A percentile compares a stretch with the other conserved stretches of the same genome.
These are phyloP conservation scores for Boletus edulis DNA, from an alignment of 768 basidiomycete genomes.

Conservation along the genomic window DNA sequence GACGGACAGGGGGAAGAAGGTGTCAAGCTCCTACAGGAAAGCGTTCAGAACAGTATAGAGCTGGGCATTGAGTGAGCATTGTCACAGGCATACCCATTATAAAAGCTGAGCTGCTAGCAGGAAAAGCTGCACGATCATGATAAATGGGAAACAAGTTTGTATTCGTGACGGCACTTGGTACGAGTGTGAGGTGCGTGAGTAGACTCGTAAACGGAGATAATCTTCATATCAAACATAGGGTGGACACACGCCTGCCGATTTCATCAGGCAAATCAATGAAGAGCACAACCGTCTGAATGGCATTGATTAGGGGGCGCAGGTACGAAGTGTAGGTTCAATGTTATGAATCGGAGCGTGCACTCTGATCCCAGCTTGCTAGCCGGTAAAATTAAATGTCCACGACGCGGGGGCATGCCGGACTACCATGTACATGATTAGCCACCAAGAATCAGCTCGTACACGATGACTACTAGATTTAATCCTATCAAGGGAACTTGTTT, in stretches of 20 bases:
- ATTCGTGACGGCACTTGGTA: slow-evolving; percentile 79
- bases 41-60: slow-evolving; percentile 41
- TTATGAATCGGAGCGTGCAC: slow-evolving; percentile 4
- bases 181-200: slow-evolving; percentile 62
- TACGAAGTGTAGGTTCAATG: slow-evolving; percentile 5
- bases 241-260: slow-evolving; percentile 73
- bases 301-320: slow-evolving; percentile 20
- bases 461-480: slow-evolving; percentile 81
- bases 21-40: slow-evolving; percentile 59
- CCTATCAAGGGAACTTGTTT: slow-evolving; percentile 85
- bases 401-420: slow-evolving; percentile 10
- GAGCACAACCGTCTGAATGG: slow-evolving; percentile 68
- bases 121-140: slow-evolving; percentile 86
- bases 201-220: slow-evolving; percentile 23
- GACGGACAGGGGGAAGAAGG: slow-evolving; percentile 66
- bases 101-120: slow-evolving; percentile 32
- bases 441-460: slow-evolving; percentile 79
- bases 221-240: slow-evolving; percentile 43
- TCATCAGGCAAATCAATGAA: slow-evolving; percentile 71
- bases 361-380: slow-evolving; percentile 9
- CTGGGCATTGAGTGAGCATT: slow-evolving; percentile 56
- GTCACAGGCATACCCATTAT: neutral
- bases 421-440: slow-evolving; percentile 31
- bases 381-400: slow-evolving; percentile 16
- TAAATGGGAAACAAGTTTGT: slow-evolving; percentile 66